Conservation (phyloP, 495 filamentous ascomycete species). For the Geopyxis carbonaria region DNA sequence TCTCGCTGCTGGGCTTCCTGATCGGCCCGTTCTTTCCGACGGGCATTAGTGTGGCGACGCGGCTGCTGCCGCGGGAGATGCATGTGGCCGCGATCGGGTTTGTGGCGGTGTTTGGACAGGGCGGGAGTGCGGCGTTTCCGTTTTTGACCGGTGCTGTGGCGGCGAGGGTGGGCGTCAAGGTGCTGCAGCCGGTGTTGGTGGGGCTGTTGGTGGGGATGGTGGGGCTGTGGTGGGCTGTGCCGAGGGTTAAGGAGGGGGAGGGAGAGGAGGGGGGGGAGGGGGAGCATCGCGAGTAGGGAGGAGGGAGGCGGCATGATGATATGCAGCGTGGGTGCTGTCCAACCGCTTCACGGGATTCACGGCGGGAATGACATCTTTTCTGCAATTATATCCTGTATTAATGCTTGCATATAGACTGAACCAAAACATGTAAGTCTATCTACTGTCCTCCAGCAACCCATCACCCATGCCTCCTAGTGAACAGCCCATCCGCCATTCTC, state of each 20-base stretch:
- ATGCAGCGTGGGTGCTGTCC: no score
- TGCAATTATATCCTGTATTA: no score
- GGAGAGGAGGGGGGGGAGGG: no score
- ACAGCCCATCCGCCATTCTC: no score
- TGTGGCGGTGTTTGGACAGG: constrained; percentile 26
- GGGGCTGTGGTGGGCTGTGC: constrained; percentile 26
- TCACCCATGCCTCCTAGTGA: no score
- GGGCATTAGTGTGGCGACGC: constrained; percentile 26
- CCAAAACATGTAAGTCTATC: no score
- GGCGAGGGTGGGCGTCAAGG: constrained; percentile 26
- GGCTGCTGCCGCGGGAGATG: constrained; percentile 26
- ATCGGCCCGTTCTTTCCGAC: constrained; percentile 46
- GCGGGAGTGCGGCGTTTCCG: constrained; percentile 29
- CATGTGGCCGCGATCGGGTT: constrained; percentile 28
- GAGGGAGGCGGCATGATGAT: no score
- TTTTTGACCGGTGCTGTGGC: constrained; percentile 30
- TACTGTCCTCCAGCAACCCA: no score
- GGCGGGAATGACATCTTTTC: no score
- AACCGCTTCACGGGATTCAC: no score
- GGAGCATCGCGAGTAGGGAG: no score
- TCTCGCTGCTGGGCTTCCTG: constrained; percentile 56
- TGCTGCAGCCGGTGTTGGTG: constrained; percentile 29
- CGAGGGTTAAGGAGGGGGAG: constrained; percentile 15
- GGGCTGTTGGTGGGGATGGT: constrained; percentile 25
- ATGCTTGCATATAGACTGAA: no score